Percentiles rank a stretch among this genome's conserved stretches.
Evolutionary conservation across 768 basidiomycete genomes (phyloP).

Genomic region (Guyanaporus albipodus): DNA sequence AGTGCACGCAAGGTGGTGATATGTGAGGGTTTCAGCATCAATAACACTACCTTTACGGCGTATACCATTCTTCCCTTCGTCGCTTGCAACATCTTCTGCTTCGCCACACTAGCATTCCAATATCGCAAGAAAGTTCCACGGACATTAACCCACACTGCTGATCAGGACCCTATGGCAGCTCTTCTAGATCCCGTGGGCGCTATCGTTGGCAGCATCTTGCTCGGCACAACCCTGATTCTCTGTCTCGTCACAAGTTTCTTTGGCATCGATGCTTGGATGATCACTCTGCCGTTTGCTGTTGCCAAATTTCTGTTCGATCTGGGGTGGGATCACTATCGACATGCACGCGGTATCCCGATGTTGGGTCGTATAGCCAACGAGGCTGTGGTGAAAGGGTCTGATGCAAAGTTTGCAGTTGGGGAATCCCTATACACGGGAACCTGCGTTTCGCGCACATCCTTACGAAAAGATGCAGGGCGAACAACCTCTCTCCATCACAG

Average conservation of each 20-base stretch:
- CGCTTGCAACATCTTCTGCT: conserved; percentile 58
- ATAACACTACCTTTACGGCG: conserved; percentile 74
- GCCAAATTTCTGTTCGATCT: conserved; percentile 69
- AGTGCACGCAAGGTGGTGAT: conserved; percentile 53
- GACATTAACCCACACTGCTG: conserved; percentile 34
- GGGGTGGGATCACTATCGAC: conserved; percentile 52
- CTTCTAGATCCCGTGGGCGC: conserved; percentile 77
- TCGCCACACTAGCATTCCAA: conserved; percentile 51
- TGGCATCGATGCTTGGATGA: conserved; percentile 79
- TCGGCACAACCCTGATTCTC: conserved; percentile 62
- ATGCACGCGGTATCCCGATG: conserved; percentile 22
- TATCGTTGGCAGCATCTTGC: conserved; percentile 62
- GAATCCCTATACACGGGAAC: no score
- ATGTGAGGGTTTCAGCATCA: conserved; percentile 78
- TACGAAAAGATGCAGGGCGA: no score
- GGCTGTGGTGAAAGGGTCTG: no score
- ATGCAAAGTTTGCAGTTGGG: no score
- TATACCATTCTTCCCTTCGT: conserved; percentile 83
- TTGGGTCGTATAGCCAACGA: not conserved
- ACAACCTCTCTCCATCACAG: no score
- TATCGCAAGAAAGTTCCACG: conserved; percentile 54
- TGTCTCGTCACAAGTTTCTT: conserved; percentile 75
- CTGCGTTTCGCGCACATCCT: no score
- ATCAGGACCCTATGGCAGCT: conserved; percentile 52
- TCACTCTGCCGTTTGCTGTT: conserved; percentile 77